Evolutionary conservation across 2,329 filamentous ascomycete genomes (phyloP), one percentile per base, ranked within the genome.

Genomic region (Chaetothyriales sp.): DNA sequence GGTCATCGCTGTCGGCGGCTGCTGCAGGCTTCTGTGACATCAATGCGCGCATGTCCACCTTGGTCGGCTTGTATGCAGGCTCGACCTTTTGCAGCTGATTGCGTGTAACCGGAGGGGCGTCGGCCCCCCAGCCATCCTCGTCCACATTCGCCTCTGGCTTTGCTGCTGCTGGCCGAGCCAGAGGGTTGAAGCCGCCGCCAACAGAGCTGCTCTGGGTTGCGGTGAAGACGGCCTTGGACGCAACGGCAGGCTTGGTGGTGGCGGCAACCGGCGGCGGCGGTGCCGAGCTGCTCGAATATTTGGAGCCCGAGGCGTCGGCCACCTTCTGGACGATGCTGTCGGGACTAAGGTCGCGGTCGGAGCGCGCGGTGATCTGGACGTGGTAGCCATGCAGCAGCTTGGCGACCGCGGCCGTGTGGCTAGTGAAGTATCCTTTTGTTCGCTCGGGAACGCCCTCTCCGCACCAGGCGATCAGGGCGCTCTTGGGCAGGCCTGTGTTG

Each of bases 351-450:
- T 97, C 89, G 64, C 80, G 79, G 57, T 95, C 88, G 56, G 89
- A 94, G 55, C 92, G 86, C 54, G 92, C 92, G 49, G 89, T 97
- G 62, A 98, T 86, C 72, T 98, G 90, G 54, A 98, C 89, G 67
- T 98, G 92, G 69, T 97, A 98, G 60, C 92, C 89, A 72, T 95
- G 89, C 44, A 98, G 79, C 60, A 95, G 77, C 70, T 95, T 95
- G 56, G 89, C 83, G 40, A 97, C 89, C 47, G 88, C 84, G 55
- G 85, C 83, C 47, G 92, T 74, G 70, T 98, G 90, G 71, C 89
- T 95, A 60, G 88, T 95, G 67, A 98, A 98, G 71, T 97, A 97
- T 59, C 92, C 92, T 72, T 97, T 98, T 56, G 90, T 97, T 63
- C 90, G 78, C 71, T 98, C 92, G n/a, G 92, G 92, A 15, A 98